These are phyloP conservation scores for Elsinoe fawcettii DNA, from an alignment of 2,329 filamentous ascomycete genomes.

Conservation along the genomic window DNA sequence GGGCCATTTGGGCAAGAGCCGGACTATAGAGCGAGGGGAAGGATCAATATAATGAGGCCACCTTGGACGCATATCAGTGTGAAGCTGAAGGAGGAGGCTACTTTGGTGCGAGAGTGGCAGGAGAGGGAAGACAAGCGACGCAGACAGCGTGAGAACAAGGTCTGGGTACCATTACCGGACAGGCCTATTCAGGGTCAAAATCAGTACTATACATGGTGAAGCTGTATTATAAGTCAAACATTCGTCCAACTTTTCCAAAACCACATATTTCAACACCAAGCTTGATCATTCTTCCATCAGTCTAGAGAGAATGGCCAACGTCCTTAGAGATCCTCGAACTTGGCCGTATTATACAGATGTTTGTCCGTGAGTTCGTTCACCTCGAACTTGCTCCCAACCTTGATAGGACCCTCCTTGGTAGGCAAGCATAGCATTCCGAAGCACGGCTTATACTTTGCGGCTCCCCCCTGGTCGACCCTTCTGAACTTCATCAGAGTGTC, in stretches of 20 bases:
- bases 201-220: conserved; percentile 86
- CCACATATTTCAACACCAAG: neutral
- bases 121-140: conserved; percentile 70
- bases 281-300: neutral
- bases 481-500: conserved; percentile 54
- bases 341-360: conserved; percentile 44
- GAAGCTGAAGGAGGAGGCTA: conserved; percentile 87
- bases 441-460: conserved; percentile 56
- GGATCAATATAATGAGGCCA: conserved; percentile 58
- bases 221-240: neutral
- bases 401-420: conserved; percentile 45
- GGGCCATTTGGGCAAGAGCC: conserved; percentile 54
- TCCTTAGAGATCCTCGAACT: conserved; percentile 28
- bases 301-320: neutral
- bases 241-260: neutral
- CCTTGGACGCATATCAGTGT: conserved; percentile 70
- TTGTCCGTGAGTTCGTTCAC: conserved; percentile 50
- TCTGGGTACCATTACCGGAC: conserved; percentile 85
- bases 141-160: conserved; percentile 64
- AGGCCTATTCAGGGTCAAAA: conserved; percentile 74
- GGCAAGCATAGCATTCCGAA: conserved; percentile 61
- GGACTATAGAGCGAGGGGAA: conserved; percentile 70
- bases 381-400: conserved; percentile 52
- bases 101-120: conserved; percentile 69
- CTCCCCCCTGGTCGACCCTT: conserved; percentile 51